Evolutionary conservation across 2,329 filamentous ascomycete genomes (phyloP), one percentile per base, ranked within the genome.

Genomic region (Neonectria neomacrospora): DNA sequence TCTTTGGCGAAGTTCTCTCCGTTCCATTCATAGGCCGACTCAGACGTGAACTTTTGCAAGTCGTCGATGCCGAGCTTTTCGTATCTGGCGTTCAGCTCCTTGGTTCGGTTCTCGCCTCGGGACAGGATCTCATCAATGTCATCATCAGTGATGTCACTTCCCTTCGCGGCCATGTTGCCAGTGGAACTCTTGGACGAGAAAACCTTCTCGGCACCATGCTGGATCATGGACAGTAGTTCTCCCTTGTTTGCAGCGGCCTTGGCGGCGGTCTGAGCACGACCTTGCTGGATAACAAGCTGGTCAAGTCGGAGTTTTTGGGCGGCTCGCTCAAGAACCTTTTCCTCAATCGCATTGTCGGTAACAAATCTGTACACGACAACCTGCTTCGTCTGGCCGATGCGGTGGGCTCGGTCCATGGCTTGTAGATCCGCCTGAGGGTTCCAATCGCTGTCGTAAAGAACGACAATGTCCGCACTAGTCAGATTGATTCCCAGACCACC

Each of bases 21-120:
- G 68, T 99, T 99, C 96, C 96, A 99, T 76, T 98, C 96, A 74
- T 99, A 99, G 0, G 96, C 94, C 58, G 93, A 97, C 73, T 99
- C 96, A 0, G 95, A 97, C 1, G 91, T 96, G 79, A 99, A 99
- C 75, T 98, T 98, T 76, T 99, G 96, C 45, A 99, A 81, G 71
- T 99, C 96, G 76, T 99, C 96, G 30, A 99, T 91, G 67, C 96
- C 96, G 42, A 99, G 89, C 77, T 97, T 97, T 78, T 98, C 96
- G 73, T 98, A 99, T 79, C 94, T 95, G 69, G 92, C 91, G 76
- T 94, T 98, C 44, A 99, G 86, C 77, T 96, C 86, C 67, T 94
- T 93, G 1, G 96, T 99, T 62, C 94, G 88, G 75, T 92, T 88
- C 79, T 97, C 95, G 48, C 96, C 96, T 67, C 92, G 91, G 63